Evolutionary conservation across 2,329 filamentous ascomycete species (phyloP).

Genomic region (Claviceps arundinis): DNA sequence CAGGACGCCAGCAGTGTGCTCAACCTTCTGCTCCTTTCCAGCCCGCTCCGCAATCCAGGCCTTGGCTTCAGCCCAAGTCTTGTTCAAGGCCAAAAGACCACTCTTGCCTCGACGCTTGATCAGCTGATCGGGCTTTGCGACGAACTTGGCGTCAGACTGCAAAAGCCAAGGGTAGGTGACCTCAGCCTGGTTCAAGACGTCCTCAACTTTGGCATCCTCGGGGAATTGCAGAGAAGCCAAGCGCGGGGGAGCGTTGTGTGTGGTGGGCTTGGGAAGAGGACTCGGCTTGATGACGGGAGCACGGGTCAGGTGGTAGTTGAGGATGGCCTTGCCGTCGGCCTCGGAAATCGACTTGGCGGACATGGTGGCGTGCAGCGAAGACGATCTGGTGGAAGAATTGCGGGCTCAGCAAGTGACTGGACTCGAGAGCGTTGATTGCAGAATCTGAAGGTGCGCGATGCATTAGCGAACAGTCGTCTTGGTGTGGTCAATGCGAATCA

Average conservation of each 20-base stretch:
- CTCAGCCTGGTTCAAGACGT: constrained; percentile 89
- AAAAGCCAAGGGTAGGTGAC: constrained; percentile 94
- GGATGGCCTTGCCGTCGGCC: constrained; percentile 99
- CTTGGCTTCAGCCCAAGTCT: constrained; percentile 87
- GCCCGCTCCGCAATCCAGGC: constrained; percentile 89
- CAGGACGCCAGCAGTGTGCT: constrained; percentile 77
- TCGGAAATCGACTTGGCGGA: constrained; percentile 87
- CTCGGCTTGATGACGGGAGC: constrained; percentile 96
- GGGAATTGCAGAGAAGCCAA: constrained; percentile 89
- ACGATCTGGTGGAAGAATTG: constrained; percentile 6
- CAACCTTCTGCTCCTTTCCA: constrained; percentile 84
- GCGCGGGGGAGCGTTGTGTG: constrained; percentile 85
- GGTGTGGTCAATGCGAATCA: not conserved
- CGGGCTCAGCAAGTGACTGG: not conserved
- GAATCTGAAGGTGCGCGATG: not conserved
- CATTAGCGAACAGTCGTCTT: not conserved
- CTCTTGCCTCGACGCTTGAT: constrained; percentile 99
- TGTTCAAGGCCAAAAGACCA: constrained; percentile 89
- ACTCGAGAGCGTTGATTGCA: not conserved
- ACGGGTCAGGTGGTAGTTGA: constrained; percentile 99
- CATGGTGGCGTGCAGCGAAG: constrained; percentile 23
- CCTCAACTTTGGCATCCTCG: constrained; percentile 69
- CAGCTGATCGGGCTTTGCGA: constrained; percentile 98
- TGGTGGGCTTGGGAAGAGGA: constrained; percentile 69
- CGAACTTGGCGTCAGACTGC: constrained; percentile 71